Percentiles rank a stretch among this genome's conserved stretches.
Conservation (phyloP, 306 rosid genomes). For the Dalbergia oliveri region DNA sequence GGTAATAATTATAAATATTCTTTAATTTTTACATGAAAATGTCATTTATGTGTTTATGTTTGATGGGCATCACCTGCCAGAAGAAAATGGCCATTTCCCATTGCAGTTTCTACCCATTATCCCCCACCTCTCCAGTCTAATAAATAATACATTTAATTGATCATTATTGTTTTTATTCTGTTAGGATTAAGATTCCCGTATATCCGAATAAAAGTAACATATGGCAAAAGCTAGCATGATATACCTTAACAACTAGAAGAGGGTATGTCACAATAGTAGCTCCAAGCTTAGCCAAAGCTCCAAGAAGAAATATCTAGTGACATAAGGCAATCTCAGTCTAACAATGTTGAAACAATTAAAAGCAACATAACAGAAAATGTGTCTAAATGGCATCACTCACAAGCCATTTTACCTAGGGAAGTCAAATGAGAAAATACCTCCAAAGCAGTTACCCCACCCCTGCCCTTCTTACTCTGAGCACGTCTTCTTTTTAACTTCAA, state of each 20-base stretch:
- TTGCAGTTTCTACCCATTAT: constrained; percentile 10
- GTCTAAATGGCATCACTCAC: constrained; percentile 16
- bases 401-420: not conserved
- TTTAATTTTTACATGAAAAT: not conserved
- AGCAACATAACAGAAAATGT: constrained; percentile 24
- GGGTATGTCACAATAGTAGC: constrained; percentile 97
- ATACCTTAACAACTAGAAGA: constrained; percentile 94
- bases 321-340: constrained; percentile 42
- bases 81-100: not conserved
- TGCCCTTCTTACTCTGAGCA: constrained; percentile 53
- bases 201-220: not conserved
- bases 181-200: not conserved
- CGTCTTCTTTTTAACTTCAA: constrained; percentile 72
- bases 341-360: constrained; percentile 9
- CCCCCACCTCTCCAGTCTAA: not conserved
- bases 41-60: constrained; percentile 3
- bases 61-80: constrained; percentile 5
- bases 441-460: constrained; percentile 69
- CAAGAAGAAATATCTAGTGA: constrained; percentile 84
- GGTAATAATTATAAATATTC: not conserved
- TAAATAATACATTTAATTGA: not conserved
- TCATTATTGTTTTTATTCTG: constrained; percentile 12
- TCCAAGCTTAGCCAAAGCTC: constrained; percentile 97
- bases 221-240: constrained; percentile 8
- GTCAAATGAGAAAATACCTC: constrained; percentile 67